Conservation (phyloP, 345 rosid genomes). For the Eucalyptus pauciflora region DNA sequence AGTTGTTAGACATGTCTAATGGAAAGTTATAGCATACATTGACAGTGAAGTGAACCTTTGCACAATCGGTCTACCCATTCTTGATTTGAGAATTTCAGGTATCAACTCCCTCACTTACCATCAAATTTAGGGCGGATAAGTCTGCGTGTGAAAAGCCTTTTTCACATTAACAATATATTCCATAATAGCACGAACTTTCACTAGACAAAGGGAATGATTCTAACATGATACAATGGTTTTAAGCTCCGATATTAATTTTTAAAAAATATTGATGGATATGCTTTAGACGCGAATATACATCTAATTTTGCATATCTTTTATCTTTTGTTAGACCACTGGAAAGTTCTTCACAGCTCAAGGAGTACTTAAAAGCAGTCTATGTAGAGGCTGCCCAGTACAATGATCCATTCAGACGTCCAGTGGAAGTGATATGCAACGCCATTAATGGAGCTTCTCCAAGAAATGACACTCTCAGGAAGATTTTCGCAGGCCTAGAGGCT, state of each 20-base stretch:
- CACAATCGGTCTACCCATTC: not conserved
- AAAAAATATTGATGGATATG: not conserved
- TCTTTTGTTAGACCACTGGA: not conserved
- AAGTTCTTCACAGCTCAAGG: not conserved
- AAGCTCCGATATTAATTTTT: not conserved
- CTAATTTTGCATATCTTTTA: not conserved
- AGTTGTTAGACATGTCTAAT: not conserved
- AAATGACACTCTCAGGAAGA: not conserved
- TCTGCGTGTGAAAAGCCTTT: not conserved
- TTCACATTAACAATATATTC: not conserved
- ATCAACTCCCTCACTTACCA: not conserved
- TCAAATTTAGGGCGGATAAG: not conserved
- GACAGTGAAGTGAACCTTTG: not conserved
- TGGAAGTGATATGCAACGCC: not conserved
- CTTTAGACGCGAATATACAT: not conserved
- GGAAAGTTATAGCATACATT: not conserved
- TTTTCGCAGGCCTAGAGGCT: not conserved
- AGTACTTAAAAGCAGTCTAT: not conserved
- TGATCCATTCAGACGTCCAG: not conserved
- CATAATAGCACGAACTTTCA: not conserved
- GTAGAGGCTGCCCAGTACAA: rapidly evolving
- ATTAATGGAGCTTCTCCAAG: not conserved
- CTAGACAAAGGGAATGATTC: not conserved
- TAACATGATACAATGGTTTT: not conserved
- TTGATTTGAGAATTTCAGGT: not conserved